Conservation (phyloP, 768 basidiomycete species). For the Mrakia hoshinonis region DNA sequence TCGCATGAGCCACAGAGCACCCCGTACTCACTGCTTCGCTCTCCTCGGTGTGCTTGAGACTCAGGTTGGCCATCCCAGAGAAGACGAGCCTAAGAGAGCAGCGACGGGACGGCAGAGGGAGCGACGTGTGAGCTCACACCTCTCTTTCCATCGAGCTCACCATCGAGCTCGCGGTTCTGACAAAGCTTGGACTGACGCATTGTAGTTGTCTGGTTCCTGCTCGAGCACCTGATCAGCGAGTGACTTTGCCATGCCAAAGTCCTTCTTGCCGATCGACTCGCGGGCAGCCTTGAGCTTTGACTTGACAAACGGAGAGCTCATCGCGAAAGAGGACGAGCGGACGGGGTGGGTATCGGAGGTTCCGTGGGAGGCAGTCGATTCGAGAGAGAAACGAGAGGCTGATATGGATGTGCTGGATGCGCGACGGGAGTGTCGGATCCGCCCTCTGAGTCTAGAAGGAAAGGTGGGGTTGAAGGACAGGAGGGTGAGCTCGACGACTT, state of each 20-base stretch:
- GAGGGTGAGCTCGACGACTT: no score
- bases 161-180: neutral
- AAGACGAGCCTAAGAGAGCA: conserved; percentile 62
- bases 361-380: no score
- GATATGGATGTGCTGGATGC: no score
- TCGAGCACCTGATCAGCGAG: conserved; percentile 52
- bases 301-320: conserved; percentile 47
- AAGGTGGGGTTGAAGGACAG: no score
- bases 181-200: conserved; percentile 56
- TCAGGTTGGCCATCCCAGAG: conserved; percentile 66
- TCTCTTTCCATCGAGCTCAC: neutral
- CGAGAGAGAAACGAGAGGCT: neutral
- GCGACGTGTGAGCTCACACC: conserved; percentile 7
- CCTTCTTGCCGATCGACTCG: conserved; percentile 65
- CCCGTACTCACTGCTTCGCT: conserved; percentile 70
- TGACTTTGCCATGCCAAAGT: conserved; percentile 59
- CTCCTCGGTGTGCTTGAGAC: conserved; percentile 59
- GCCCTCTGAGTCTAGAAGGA: no score
- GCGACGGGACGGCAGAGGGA: neutral
- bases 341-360: no score
- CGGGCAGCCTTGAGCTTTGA: conserved; percentile 68
- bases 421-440: no score
- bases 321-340: neutral
- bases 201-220: conserved; percentile 69
- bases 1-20: no score